Conservation (phyloP, 495 filamentous ascomycete genomes). For the Penicillium steckii region DNA sequence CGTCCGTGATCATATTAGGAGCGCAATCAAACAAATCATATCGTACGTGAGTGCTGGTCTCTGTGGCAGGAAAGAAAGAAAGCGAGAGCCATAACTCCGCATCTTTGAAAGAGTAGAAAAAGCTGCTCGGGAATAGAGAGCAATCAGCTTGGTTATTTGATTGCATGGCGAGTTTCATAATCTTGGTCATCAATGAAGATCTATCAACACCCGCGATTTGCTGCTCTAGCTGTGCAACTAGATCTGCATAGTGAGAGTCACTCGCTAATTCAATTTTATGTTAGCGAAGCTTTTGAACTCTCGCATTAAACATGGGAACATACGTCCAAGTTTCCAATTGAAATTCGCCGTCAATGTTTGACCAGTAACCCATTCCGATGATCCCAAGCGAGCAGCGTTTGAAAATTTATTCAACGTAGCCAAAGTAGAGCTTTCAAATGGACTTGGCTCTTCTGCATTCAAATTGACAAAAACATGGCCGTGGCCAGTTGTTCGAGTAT, state of each 20-base stretch:
- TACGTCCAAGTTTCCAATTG: slow-evolving; percentile 46
- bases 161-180: not conserved
- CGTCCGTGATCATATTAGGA: not conserved
- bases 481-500: slow-evolving; percentile 23
- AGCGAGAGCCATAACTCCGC: slow-evolving; percentile 10
- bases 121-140: slow-evolving; percentile 13
- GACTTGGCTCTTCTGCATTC: slow-evolving; percentile 21
- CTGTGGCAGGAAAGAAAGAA: slow-evolving; percentile 18
- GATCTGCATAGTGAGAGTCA: not conserved
- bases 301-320: not conserved
- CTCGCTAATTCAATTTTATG: not conserved
- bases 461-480: slow-evolving; percentile 47
- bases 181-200: slow-evolving; percentile 5
- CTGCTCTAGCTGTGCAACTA: slow-evolving; percentile 6
- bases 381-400: slow-evolving; percentile 4
- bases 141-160: slow-evolving; percentile 2
- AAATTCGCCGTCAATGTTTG: slow-evolving; percentile 38
- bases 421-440: slow-evolving; percentile 8
- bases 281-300: too few relatives aligned
- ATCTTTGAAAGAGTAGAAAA: slow-evolving; percentile 19
- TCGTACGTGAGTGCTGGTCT: slow-evolving; percentile 19
- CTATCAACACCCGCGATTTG: not conserved
- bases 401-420: slow-evolving; percentile 12
- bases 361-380: slow-evolving; percentile 32
- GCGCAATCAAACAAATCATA: slow-evolving; percentile 19